Conservation (phyloP, 345 rosid genomes). For the Lepidium aucheri region DNA sequence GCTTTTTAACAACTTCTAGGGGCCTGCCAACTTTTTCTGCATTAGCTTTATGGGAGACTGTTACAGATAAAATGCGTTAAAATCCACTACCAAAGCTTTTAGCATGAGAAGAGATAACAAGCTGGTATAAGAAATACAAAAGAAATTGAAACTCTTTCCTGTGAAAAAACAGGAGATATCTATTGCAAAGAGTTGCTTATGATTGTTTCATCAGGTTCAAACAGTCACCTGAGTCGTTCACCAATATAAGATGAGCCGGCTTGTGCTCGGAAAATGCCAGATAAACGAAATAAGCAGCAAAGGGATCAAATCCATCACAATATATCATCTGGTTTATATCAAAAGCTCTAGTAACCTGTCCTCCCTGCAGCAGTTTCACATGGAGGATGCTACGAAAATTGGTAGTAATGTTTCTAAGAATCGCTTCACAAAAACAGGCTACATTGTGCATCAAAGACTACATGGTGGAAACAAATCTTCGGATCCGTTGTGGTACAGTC, state of each 20-base stretch:
- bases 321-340: neutral
- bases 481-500: neutral
- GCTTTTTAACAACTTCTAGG: slow-evolving; percentile 10
- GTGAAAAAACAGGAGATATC: neutral
- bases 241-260: neutral
- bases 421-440: slow-evolving; percentile 7
- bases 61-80: slow-evolving; percentile 11
- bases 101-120: neutral
- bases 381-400: neutral
- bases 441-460: neutral
- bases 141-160: neutral
- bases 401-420: neutral
- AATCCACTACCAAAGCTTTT: slow-evolving; percentile 17
- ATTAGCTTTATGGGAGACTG: slow-evolving; percentile 14
- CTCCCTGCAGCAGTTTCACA: neutral
- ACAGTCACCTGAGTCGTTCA: neutral
- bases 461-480: neutral
- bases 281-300: neutral
- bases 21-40: slow-evolving; percentile 5
- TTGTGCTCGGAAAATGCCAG: neutral
- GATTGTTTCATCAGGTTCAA: neutral
- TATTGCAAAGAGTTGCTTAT: neutral
- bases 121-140: no score
- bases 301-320: neutral
- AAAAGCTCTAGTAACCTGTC: neutral